These are phyloP conservation scores for Trichosporon sp. DNA, from an alignment of 1,284 basidiomycete genomes.

Conservation along the genomic window DNA sequence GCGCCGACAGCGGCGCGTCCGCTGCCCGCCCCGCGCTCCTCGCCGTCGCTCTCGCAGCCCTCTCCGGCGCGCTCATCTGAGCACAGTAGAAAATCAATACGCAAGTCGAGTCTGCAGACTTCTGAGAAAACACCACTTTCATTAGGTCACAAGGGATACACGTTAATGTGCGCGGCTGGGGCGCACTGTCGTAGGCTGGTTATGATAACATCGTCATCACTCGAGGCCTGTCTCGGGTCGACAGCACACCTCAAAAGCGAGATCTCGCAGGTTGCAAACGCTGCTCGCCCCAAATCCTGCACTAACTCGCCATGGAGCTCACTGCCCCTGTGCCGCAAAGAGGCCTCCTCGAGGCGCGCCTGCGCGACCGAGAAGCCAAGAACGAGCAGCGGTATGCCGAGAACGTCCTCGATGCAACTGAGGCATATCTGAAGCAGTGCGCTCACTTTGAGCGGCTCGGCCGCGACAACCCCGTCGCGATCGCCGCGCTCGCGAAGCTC, in stretches of 20 bases:
- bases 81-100: not conserved
- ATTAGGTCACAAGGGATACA: not conserved
- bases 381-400: not conserved
- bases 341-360: not conserved
- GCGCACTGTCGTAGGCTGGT: not conserved
- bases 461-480: not conserved
- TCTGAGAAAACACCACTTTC: not conserved
- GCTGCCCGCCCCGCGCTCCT: not conserved
- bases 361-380: not conserved
- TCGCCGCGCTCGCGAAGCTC: not conserved
- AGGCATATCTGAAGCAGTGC: not conserved
- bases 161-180: not conserved
- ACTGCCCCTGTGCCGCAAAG: too few relatives aligned
- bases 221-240: too few relatives aligned
- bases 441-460: not conserved
- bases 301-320: not conserved
- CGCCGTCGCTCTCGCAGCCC: not conserved
- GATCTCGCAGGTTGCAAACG: too few relatives aligned
- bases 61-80: not conserved
- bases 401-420: not conserved
- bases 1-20: not conserved
- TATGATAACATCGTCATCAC: not conserved
- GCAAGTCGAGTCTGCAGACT: not conserved
- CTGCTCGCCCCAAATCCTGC: too few relatives aligned
- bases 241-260: too few relatives aligned